Evolutionary conservation across 768 basidiomycete species (phyloP).

Genomic region (Atractiella rhizophila): DNA sequence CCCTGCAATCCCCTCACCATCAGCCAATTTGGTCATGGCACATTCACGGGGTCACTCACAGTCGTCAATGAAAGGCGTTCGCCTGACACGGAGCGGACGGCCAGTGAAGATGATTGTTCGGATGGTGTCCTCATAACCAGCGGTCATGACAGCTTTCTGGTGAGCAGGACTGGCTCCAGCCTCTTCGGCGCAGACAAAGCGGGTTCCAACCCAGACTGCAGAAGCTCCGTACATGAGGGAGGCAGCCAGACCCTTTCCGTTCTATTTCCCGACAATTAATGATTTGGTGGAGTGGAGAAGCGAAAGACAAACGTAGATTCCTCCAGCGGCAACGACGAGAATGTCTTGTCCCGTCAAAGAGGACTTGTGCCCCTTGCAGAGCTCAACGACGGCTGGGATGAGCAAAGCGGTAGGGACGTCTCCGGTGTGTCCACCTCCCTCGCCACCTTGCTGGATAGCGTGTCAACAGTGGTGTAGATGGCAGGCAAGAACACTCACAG

Average conservation of each 20-base stretch:
- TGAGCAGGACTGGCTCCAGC: slow-evolving; percentile 7
- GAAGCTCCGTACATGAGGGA: slow-evolving; percentile 72
- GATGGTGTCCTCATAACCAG: slow-evolving; percentile 43
- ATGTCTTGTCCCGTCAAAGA: slow-evolving; percentile 60
- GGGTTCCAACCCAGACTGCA: slow-evolving; percentile 39
- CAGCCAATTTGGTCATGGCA: background rate
- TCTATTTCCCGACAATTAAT: background rate
- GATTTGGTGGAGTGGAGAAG: slow-evolving; percentile 43
- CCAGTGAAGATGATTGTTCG: slow-evolving; percentile 62
- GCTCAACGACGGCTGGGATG: slow-evolving; percentile 73
- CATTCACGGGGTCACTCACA: slow-evolving; percentile 28
- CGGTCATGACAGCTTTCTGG: slow-evolving; percentile 7
- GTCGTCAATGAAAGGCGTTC: slow-evolving; percentile 59
- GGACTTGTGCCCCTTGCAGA: slow-evolving; percentile 46
- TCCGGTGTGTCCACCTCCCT: slow-evolving; percentile 79
- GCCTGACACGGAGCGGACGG: slow-evolving; percentile 58
- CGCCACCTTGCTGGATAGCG: slow-evolving; percentile 35
- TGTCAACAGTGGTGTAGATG: background rate
- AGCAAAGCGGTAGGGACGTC: slow-evolving; percentile 59
- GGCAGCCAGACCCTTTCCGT: slow-evolving; percentile 17
- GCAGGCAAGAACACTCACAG: slow-evolving; percentile 24
- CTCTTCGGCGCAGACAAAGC: slow-evolving; percentile 11
- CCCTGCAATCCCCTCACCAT: slow-evolving; percentile 29
- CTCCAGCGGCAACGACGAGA: slow-evolving; percentile 74
- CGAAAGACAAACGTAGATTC: slow-evolving; percentile 38